A percentile compares a stretch with the other conserved stretches of the same genome.
Evolutionary conservation across 2,329 filamentous ascomycete genomes (phyloP).

Genomic region (Penicillium sp.): DNA sequence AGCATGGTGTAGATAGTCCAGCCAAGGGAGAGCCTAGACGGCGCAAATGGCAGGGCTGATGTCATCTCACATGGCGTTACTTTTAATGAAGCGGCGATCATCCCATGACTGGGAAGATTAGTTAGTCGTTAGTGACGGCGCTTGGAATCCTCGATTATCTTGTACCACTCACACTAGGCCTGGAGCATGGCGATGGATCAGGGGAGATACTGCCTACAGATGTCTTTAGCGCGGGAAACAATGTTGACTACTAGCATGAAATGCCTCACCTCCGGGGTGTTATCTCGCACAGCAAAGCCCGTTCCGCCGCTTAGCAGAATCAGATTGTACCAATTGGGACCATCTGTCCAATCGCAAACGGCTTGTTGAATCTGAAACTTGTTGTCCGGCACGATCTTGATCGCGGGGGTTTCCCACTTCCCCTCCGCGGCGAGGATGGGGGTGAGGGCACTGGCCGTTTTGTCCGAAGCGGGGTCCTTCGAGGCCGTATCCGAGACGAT

Average conservation of each 20-base stretch:
- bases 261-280: slow-evolving; percentile 77
- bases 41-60: slow-evolving; percentile 16
- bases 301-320: slow-evolving; percentile 91
- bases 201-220: slow-evolving; percentile 70
- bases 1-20: slow-evolving; percentile 27
- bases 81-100: slow-evolving; percentile 80
- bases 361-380: slow-evolving; percentile 72
- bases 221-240: slow-evolving; percentile 22
- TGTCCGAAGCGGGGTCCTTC: slow-evolving; percentile 76
- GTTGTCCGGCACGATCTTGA: slow-evolving; percentile 79
- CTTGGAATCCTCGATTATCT: slow-evolving; percentile 1
- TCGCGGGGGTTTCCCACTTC: slow-evolving; percentile 71
- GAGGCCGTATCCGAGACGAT: slow-evolving; percentile 90
- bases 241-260: neutral
- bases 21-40: neutral
- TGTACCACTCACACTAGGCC: slow-evolving; percentile 72
- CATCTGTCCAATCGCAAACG: slow-evolving; percentile 74
- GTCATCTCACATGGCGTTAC: slow-evolving; percentile 81
- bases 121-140: slow-evolving; percentile 21
- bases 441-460: slow-evolving; percentile 67
- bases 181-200: slow-evolving; percentile 83
- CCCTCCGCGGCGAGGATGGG: slow-evolving; percentile 71
- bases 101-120: slow-evolving; percentile 68
- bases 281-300: slow-evolving; percentile 82
- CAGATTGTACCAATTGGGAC: slow-evolving; percentile 66